These are phyloP conservation scores for Pythium utonaiense DNA, from an alignment of 352 stramenopile genomes.

Conservation along the genomic window DNA sequence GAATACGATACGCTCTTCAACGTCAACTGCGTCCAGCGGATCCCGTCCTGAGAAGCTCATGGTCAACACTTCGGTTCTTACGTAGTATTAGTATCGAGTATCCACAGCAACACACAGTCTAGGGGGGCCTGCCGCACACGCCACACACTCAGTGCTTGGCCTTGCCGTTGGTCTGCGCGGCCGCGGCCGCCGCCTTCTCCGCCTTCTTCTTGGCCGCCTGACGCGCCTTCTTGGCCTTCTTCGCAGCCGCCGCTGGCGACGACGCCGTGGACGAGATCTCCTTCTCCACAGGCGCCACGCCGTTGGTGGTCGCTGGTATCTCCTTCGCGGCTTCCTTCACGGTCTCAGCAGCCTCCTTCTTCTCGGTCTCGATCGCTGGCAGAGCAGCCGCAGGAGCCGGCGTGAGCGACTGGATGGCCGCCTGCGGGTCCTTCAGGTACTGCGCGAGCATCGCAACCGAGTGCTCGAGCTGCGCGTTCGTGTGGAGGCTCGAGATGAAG, in stretches of 20 bases:
- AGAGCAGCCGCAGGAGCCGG: neutral
- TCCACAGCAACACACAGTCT: neutral
- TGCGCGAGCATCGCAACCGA: slow-evolving; percentile 36
- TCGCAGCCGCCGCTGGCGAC: neutral
- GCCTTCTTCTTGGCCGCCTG: slow-evolving; percentile 1
- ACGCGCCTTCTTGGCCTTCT: slow-evolving; percentile 2
- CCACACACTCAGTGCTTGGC: neutral
- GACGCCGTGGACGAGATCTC: neutral
- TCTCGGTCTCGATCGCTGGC: slow-evolving; percentile 1
- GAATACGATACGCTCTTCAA: no score
- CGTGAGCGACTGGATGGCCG: slow-evolving; percentile 19
- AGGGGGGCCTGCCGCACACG: neutral
- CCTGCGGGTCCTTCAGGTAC: slow-evolving; percentile 24
- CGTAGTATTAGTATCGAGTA: neutral
- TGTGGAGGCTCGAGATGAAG: slow-evolving; percentile 81
- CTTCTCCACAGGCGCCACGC: neutral
- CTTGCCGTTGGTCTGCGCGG: slow-evolving; percentile 1
- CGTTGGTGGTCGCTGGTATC: neutral
- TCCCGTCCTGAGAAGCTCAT: no score
- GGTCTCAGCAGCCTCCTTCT: neutral
- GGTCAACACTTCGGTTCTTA: no score
- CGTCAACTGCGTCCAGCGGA: no score
- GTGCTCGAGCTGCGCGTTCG: slow-evolving; percentile 60
- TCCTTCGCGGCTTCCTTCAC: neutral
- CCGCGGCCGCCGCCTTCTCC: neutral